Percentiles rank a stretch among this genome's conserved stretches.
Evolutionary conservation across 2,329 filamentous ascomycete species (phyloP).

Genomic region (Penicillium sp.): DNA sequence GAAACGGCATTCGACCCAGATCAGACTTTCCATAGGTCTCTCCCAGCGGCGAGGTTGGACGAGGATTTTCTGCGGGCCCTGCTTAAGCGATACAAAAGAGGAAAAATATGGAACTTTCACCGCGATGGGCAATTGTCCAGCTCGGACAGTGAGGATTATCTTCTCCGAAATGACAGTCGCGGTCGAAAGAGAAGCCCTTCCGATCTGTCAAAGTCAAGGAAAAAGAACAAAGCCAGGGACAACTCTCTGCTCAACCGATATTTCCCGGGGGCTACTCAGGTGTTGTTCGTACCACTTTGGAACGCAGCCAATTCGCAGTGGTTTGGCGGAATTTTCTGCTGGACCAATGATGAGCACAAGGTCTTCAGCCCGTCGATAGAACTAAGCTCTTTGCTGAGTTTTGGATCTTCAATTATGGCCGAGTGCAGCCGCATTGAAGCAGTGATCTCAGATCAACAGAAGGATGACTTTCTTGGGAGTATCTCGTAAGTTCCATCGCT

Average conservation of each 20-base stretch:
- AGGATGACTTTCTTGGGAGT: conserved; percentile 54
- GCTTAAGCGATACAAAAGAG: not conserved
- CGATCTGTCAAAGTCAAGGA: not conserved
- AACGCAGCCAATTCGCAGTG: conserved; percentile 34
- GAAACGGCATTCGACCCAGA: not conserved
- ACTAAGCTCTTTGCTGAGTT: conserved; percentile 37
- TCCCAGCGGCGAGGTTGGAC: not conserved
- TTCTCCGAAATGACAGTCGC: not conserved
- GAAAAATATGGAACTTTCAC: not conserved
- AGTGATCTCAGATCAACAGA: conserved; percentile 45
- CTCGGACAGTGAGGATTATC: not conserved
- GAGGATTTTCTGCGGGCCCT: not conserved
- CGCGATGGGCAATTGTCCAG: not conserved
- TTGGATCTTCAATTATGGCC: conserved; percentile 39
- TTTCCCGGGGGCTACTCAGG: conserved; percentile 25
- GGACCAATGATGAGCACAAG: conserved; percentile 30
- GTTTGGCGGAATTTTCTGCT: conserved; percentile 31
- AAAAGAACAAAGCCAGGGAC: not conserved
- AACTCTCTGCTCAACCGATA: not conserved
- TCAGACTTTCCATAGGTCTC: not conserved
- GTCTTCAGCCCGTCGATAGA: conserved; percentile 29
- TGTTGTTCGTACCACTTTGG: conserved; percentile 36
- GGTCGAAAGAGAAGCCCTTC: not conserved
- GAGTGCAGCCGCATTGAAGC: conserved; percentile 41
- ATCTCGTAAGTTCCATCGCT: conserved; percentile 36